Percentiles rank a stretch among this genome's conserved stretches.
Evolutionary conservation across 192 early-diverging fungal genomes (phyloP).

Genomic region (Coemansia sp.): DNA sequence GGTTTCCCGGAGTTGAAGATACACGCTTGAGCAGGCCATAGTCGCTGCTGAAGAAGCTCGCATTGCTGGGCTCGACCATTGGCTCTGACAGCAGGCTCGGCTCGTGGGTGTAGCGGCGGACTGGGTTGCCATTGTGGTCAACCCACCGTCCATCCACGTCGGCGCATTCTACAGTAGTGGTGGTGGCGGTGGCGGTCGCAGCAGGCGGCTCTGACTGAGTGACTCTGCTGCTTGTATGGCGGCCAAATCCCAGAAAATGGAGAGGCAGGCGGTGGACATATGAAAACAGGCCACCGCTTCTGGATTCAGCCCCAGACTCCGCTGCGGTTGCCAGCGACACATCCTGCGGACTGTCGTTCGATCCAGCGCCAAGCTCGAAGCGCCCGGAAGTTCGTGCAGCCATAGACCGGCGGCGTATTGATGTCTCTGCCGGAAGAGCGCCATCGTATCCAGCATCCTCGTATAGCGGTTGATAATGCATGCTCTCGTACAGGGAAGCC

Average conservation of each 20-base stretch:
- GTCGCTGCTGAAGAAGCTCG: slow-evolving; percentile 6
- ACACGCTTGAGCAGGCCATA: slow-evolving; percentile 36
- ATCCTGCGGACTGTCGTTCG: not conserved
- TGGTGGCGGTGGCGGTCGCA: not conserved
- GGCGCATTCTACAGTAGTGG: too few relatives aligned
- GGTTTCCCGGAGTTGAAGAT: slow-evolving; percentile 42
- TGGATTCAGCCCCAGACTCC: not conserved
- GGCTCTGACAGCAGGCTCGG: slow-evolving; percentile 2
- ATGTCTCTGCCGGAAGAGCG: not conserved
- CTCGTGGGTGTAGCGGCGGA: not conserved
- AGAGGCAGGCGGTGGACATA: slow-evolving; percentile 14
- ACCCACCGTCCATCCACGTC: not conserved
- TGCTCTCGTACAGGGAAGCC: not conserved
- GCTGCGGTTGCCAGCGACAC: not conserved
- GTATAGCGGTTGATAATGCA: slow-evolving; percentile 3
- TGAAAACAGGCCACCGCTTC: not conserved
- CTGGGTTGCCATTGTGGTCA: not conserved
- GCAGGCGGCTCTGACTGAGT: not conserved
- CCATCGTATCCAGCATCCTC: not conserved
- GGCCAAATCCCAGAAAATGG: slow-evolving; percentile 13
- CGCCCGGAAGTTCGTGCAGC: not conserved
- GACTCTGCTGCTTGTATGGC: not conserved
- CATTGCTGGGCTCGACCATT: slow-evolving; percentile 3
- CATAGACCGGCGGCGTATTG: not conserved
- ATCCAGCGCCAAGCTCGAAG: not conserved